Percentiles rank a stretch among this genome's conserved stretches.
These are phyloP conservation scores for Wickerhamiella azyma DNA, from an alignment of 805 yeast species.

Conservation along the genomic window DNA sequence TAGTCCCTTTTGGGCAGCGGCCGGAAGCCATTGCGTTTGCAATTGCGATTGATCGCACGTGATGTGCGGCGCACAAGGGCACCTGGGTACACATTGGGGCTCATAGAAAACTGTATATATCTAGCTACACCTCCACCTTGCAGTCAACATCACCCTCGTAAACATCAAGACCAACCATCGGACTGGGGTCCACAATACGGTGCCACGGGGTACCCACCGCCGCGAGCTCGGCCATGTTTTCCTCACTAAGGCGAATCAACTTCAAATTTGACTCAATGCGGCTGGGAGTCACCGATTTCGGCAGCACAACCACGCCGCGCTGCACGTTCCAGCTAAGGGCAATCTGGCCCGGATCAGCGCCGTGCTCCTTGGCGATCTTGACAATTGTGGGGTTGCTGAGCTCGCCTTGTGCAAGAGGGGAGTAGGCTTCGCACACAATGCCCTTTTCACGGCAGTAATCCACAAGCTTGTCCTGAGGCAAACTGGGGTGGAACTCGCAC, in stretches of 20 bases:
- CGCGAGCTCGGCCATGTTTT: conserved; percentile 28
- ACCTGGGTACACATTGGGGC: too few relatives aligned
- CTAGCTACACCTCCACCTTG: neutral
- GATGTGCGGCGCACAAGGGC: too few relatives aligned
- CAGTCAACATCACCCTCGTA: conserved; percentile 9
- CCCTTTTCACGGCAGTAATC: conserved; percentile 38
- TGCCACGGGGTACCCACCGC: conserved; percentile 16
- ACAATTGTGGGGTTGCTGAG: conserved; percentile 38
- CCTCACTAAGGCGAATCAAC: conserved; percentile 29
- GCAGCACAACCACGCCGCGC: conserved; percentile 47
- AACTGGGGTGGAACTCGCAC: conserved; percentile 59
- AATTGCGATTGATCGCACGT: too few relatives aligned
- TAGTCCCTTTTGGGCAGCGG: too few relatives aligned
- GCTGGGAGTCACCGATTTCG: conserved; percentile 56
- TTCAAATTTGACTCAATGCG: conserved; percentile 38
- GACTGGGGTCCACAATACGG: conserved; percentile 6
- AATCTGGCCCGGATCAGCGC: conserved; percentile 40
- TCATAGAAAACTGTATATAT: too few relatives aligned
- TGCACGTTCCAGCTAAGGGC: conserved; percentile 49
- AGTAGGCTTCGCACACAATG: conserved; percentile 54
- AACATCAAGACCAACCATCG: conserved; percentile 10
- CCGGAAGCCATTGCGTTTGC: too few relatives aligned
- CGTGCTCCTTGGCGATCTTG: conserved; percentile 46
- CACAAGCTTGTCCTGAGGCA: conserved; percentile 49
- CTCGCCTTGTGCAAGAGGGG: conserved; percentile 54